Conservation (phyloP, 192 early-diverging fungal genomes). For the Coemansia furcata region DNA sequence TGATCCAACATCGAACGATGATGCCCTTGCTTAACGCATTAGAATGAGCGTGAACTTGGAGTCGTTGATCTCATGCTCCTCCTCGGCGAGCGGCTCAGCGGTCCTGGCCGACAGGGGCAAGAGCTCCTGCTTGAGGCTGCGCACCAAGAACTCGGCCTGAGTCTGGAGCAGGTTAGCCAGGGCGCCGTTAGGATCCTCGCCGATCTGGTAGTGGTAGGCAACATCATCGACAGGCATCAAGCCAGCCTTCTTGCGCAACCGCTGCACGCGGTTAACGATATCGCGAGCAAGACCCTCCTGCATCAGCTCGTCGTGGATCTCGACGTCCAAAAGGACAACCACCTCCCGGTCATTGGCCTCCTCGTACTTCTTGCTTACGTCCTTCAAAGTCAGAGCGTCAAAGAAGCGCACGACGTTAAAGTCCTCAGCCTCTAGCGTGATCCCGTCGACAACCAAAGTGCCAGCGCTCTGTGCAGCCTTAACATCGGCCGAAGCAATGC, state of each 20-base stretch:
- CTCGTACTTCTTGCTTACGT: conserved; percentile 59
- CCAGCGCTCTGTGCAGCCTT: conserved; percentile 73
- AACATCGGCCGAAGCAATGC: conserved; percentile 71
- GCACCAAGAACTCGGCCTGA: conserved; percentile 72
- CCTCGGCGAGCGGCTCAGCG: conserved; percentile 62
- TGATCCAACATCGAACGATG: not conserved
- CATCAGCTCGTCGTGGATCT: conserved; percentile 76
- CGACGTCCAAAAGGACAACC: conserved; percentile 83
- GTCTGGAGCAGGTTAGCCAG: conserved; percentile 68
- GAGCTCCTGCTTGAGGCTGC: conserved; percentile 72
- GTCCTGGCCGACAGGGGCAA: conserved; percentile 32
- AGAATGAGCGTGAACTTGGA: conserved; percentile 74
- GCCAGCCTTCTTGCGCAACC: conserved; percentile 92
- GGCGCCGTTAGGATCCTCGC: conserved; percentile 63
- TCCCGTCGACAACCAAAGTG: conserved; percentile 74
- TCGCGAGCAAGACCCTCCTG: conserved; percentile 92
- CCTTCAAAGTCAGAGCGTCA: conserved; percentile 58
- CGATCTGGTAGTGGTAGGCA: conserved; percentile 76
- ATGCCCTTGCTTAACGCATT: conserved; percentile 17
- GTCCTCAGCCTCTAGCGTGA: conserved; percentile 77
- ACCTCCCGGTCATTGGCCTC: conserved; percentile 78
- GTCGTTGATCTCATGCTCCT: conserved; percentile 76
- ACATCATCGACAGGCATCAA: conserved; percentile 88
- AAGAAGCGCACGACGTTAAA: conserved; percentile 85
- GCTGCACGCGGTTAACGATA: conserved; percentile 95